A percentile compares a stretch with the other conserved stretches of the same genome.
These are phyloP conservation scores for Thielaviopsis populi DNA, from an alignment of 2,329 filamentous ascomycete species.

Conservation along the genomic window DNA sequence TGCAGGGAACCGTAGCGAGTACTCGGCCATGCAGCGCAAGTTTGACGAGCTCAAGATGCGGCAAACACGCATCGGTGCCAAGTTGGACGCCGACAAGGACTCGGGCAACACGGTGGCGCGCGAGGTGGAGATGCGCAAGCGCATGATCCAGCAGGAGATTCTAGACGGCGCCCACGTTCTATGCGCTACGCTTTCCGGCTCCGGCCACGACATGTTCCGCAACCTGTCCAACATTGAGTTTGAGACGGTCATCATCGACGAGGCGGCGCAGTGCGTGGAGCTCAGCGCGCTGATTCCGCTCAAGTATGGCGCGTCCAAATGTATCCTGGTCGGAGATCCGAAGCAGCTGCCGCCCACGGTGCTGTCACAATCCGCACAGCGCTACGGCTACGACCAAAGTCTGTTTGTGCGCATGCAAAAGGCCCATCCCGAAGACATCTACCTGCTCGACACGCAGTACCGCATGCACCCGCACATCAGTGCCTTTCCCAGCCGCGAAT, in stretches of 20 bases:
- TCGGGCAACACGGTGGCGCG: conserved; percentile 67
- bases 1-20: conserved; percentile 32
- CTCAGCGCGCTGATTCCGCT: conserved; percentile 89
- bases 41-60: conserved; percentile 65
- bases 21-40: conserved; percentile 52
- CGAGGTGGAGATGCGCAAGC: conserved; percentile 72
- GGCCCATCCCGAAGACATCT: conserved; percentile 74
- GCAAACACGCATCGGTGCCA: conserved; percentile 56
- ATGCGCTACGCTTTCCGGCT: conserved; percentile 87
- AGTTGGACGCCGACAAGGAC: conserved; percentile 79
- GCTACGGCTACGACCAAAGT: conserved; percentile 93
- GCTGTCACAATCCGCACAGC: conserved; percentile 78
- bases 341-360: conserved; percentile 95
- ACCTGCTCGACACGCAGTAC: conserved; percentile 94
- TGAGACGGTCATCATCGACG: conserved; percentile 95
- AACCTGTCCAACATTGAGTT: conserved; percentile 87
- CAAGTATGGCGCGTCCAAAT: conserved; percentile 94
- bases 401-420: conserved; percentile 96
- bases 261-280: conserved; percentile 96
- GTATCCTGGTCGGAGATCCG: conserved; percentile 91
- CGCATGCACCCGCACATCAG: conserved; percentile 99
- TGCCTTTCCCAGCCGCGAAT: conserved; percentile 72
- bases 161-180: conserved; percentile 83
- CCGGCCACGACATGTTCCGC: conserved; percentile 95
- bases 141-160: conserved; percentile 77